Evolutionary conservation across 306 rosid species (phyloP).

Genomic region (Rosa chinensis): DNA sequence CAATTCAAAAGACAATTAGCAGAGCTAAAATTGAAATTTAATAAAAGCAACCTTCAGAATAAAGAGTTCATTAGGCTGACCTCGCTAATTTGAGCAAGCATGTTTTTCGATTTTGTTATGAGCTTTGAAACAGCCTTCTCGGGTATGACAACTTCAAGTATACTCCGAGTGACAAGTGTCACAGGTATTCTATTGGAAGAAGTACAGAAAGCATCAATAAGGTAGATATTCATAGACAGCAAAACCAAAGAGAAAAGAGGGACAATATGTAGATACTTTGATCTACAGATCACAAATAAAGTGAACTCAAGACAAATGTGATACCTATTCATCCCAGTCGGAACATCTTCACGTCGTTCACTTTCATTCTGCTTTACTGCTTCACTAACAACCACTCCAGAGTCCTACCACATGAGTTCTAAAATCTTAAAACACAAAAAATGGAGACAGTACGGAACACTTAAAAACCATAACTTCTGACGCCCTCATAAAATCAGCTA

Average conservation of each 20-base stretch:
- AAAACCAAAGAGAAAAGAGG: background rate
- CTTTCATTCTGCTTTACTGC: conserved; percentile 60
- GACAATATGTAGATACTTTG: background rate
- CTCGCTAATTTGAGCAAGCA: conserved; percentile 96
- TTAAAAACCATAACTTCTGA: conserved; percentile 6
- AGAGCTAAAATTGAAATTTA: conserved; percentile 9
- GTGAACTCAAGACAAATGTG: conserved; percentile 7
- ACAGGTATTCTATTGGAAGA: conserved; percentile 57
- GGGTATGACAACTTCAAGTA: conserved; percentile 92
- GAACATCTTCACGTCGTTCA: conserved; percentile 73
- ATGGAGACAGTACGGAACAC: background rate
- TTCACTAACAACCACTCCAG: conserved; percentile 57
- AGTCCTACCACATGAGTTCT: conserved; percentile 46
- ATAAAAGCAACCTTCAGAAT: conserved; percentile 10
- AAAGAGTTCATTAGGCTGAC: conserved; percentile 41
- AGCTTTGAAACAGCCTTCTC: conserved; percentile 91
- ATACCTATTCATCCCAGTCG: conserved; percentile 70
- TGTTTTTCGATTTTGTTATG: conserved; percentile 81
- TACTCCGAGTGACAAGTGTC: conserved; percentile 93
- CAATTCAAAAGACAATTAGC: conserved; percentile 16
- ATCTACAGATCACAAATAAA: conserved; percentile 1
- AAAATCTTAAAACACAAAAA: background rate
- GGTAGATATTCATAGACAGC: background rate
- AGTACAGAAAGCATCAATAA: background rate
- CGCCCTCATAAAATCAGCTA: background rate